A percentile compares a stretch with the other conserved stretches of the same genome.
phyloP scores from a whole-genome alignment of 2,329 filamentous ascomycete species.

The Penicillium sp. region DNA sequence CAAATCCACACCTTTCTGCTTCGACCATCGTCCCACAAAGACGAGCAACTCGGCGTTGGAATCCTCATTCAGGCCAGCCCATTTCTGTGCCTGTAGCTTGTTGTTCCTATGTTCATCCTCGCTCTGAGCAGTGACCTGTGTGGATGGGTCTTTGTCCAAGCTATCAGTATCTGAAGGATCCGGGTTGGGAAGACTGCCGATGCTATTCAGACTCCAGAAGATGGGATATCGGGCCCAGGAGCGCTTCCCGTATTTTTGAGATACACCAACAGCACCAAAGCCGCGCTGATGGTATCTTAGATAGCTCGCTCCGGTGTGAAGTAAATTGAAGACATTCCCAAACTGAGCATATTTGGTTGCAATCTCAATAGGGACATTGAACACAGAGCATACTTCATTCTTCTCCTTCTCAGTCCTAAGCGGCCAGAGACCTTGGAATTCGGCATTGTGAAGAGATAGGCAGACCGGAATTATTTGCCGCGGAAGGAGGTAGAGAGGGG shows the following conservation, averaged over 20 bases:
- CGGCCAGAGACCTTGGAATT: slow-evolving; percentile 67
- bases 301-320: slow-evolving; percentile 65
- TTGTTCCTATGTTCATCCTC: slow-evolving; percentile 54
- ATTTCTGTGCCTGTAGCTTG: slow-evolving; percentile 62
- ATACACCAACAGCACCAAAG: slow-evolving; percentile 66
- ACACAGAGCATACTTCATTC: slow-evolving; percentile 63
- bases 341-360: slow-evolving; percentile 64
- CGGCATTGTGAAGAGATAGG: slow-evolving; percentile 65
- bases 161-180: slow-evolving; percentile 63
- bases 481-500: slow-evolving; percentile 63
- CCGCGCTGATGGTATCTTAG: slow-evolving; percentile 65
- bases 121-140: slow-evolving; percentile 52
- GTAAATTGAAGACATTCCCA: slow-evolving; percentile 66
- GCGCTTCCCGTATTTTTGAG: slow-evolving; percentile 65
- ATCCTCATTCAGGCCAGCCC: slow-evolving; percentile 62
- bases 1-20: slow-evolving; percentile 67
- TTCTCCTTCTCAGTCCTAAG: slow-evolving; percentile 62
- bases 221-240: slow-evolving; percentile 66
- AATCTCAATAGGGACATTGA: slow-evolving; percentile 58
- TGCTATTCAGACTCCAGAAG: slow-evolving; percentile 64
- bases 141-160: slow-evolving; percentile 55
- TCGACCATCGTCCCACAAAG: slow-evolving; percentile 67
- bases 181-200: slow-evolving; percentile 63
- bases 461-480: slow-evolving; percentile 60
- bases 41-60: slow-evolving; percentile 64